Conservation (phyloP, 1,284 basidiomycete species). For the Heliocybe sulcata region DNA sequence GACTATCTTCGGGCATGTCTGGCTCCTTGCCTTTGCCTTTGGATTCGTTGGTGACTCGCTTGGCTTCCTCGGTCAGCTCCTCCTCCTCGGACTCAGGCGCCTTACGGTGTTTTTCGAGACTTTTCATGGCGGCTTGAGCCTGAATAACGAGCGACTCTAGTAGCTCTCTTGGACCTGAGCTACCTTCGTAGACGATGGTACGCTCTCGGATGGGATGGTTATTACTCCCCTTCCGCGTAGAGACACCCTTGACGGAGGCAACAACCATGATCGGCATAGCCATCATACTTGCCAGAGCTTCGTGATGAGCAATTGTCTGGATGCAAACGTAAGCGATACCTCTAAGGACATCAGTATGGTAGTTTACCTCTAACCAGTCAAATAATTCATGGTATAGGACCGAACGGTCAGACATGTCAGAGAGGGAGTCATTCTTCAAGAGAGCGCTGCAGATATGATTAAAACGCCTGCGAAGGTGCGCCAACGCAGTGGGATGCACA, state of each 20-base stretch:
- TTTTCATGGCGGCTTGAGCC: constrained; percentile 80
- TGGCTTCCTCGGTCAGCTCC: constrained; percentile 78
- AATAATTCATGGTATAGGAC: constrained; percentile 84
- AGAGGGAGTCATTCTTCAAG: constrained; percentile 82
- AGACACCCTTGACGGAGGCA: constrained; percentile 55
- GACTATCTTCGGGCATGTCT: constrained; percentile 54
- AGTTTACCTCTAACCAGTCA: constrained; percentile 80
- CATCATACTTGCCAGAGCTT: constrained; percentile 89
- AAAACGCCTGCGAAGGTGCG: constrained; percentile 84
- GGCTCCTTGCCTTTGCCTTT: constrained; percentile 55
- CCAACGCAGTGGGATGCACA: constrained; percentile 82
- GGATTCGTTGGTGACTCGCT: constrained; percentile 62
- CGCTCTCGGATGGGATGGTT: constrained; percentile 59
- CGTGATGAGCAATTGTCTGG: constrained; percentile 84
- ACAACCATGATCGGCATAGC: constrained; percentile 92
- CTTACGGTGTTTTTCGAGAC: constrained; percentile 60
- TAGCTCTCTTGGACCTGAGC: constrained; percentile 81
- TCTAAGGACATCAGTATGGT: not conserved
- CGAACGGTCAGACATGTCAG: constrained; percentile 87
- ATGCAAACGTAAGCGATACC: constrained; percentile 6
- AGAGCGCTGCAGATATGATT: constrained; percentile 80
- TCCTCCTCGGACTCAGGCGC: constrained; percentile 36
- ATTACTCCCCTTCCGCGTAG: constrained; percentile 40
- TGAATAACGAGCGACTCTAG: constrained; percentile 87
- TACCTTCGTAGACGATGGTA: constrained; percentile 81